Base-by-base conservation (phyloP, 306 rosid species). In the Cicer yamashitae region DNA sequence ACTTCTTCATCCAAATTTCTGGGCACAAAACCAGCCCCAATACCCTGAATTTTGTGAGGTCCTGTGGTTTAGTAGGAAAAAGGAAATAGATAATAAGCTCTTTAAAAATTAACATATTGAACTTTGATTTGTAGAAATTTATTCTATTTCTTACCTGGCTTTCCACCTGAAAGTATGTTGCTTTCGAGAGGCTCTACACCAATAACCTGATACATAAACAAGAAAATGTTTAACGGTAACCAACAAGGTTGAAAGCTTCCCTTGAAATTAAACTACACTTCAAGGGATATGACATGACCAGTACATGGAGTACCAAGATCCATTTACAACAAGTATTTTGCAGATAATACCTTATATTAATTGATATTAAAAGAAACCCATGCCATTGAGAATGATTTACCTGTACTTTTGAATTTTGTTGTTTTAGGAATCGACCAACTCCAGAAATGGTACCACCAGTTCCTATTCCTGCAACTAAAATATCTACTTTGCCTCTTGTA, bases 1-100 rank as follows among this genome's bases (percentile, higher is more conserved):
- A 94, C 82, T 38, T 89, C 93, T 87, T 81, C 90, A 81, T 94
- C 87, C 87, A 90, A 88, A 89, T 94, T 94, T 84, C 96, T 58
- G 25, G 97, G 99, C 61, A 94, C 90, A 86, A 94, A 94, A 76
- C 99, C 99, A 86, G 99, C 99, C 67, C 99, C 99, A 78, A 94
- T 90, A 37, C 99, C 99, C 86, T 94, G 99, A 90, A 94, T 94
- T 84, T 94, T 94, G 89, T 94, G 99, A 75, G 99, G 97, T 76
- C 99, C 99, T 94, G 91, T 59, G 61, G 47, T 85, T 81, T 38
- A 38, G 70, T 46, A 54, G 76, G 58, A 68, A 69, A 66, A 71
- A 22, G 14, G 51, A 78, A 14, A 39, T 73, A 61, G 60, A 73
- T 58, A 64, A 45, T 77, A 79, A 86, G 43, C 53, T 14, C 41